phyloP scores from a whole-genome alignment of 2,329 filamentous ascomycete genomes.

The Neonectria magnoliae region DNA sequence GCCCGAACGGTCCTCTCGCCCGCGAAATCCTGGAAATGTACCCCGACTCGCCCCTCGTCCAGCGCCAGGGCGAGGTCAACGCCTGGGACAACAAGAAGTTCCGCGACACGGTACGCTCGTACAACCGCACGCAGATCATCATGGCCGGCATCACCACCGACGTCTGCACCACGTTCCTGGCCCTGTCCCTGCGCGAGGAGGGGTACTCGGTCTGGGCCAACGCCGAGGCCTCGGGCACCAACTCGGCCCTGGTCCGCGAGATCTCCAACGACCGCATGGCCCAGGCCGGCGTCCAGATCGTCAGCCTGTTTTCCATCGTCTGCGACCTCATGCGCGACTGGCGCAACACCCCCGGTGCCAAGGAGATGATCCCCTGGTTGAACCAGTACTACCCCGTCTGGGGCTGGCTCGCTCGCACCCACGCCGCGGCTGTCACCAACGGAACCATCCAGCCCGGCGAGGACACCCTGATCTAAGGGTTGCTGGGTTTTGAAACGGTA shows the following conservation, averaged over 20 bases:
- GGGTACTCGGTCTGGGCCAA: slow-evolving; percentile 81
- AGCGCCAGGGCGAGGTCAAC: slow-evolving; percentile 77
- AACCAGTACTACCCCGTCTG: slow-evolving; percentile 74
- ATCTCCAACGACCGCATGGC: slow-evolving; percentile 75
- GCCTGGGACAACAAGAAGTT: slow-evolving; percentile 81
- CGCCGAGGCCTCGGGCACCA: slow-evolving; percentile 76
- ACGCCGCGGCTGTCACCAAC: slow-evolving; percentile 68
- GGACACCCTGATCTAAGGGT: slow-evolving; percentile 40
- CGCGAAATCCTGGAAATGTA: slow-evolving; percentile 76
- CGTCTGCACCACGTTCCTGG: slow-evolving; percentile 79
- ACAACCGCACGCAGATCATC: slow-evolving; percentile 75
- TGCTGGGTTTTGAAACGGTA: not conserved
- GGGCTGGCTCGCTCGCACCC: slow-evolving; percentile 69
- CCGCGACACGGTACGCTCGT: slow-evolving; percentile 70
- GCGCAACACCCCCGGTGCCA: slow-evolving; percentile 63
- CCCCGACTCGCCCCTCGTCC: slow-evolving; percentile 72
- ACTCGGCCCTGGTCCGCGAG: slow-evolving; percentile 67
- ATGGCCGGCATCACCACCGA: slow-evolving; percentile 79
- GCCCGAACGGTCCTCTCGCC: slow-evolving; percentile 76
- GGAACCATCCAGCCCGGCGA: slow-evolving; percentile 69
- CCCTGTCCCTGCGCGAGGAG: slow-evolving; percentile 74
- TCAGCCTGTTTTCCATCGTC: slow-evolving; percentile 70
- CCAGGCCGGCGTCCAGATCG: slow-evolving; percentile 71
- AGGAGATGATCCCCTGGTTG: slow-evolving; percentile 70
- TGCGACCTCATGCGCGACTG: slow-evolving; percentile 78